Evolutionary conservation across 192 early-diverging fungal genomes (phyloP).

Genomic region (Jimgerdemannia flammicorona): DNA sequence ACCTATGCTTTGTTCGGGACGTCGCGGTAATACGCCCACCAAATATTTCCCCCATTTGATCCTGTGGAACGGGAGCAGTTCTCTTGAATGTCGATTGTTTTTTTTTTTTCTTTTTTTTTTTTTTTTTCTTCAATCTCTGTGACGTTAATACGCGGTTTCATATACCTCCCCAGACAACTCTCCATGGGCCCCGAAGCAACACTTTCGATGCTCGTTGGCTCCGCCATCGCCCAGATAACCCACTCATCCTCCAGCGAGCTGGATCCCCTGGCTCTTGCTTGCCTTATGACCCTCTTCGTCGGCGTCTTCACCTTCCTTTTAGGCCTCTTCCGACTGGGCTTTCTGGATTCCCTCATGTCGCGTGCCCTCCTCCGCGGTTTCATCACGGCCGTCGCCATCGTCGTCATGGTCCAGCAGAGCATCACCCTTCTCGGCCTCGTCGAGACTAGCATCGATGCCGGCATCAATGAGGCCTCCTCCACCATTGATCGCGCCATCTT

Average conservation of each 20-base stretch:
- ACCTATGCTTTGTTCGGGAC: conserved; percentile 92
- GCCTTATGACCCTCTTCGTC: conserved; percentile 75
- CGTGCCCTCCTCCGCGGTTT: conserved; percentile 94
- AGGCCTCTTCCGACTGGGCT: conserved; percentile 97
- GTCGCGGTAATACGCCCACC: conserved; percentile 52
- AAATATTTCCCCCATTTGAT: no score
- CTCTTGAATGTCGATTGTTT: no score
- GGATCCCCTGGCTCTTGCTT: conserved; percentile 58
- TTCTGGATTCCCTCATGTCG: conserved; percentile 93
- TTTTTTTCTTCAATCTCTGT: no score
- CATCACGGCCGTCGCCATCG: conserved; percentile 90
- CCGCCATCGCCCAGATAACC: conserved; percentile 56
- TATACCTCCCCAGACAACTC: conserved; percentile 58
- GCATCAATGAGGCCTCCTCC: conserved; percentile 63
- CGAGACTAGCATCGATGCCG: conserved; percentile 28
- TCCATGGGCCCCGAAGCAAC: conserved; percentile 95
- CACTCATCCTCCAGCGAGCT: conserved; percentile 38
- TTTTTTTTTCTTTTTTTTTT: no score
- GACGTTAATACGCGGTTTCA: no score
- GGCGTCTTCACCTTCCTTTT: conserved; percentile 90
- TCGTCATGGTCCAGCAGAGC: conserved; percentile 87
- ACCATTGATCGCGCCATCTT: conserved; percentile 75
- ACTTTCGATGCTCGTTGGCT: conserved; percentile 79
- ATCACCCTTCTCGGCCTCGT: conserved; percentile 71
- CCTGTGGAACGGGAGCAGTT: no score